Base-by-base conservation (phyloP, 2,329 filamentous ascomycete species). In the Tricladium varicosporioides region DNA sequence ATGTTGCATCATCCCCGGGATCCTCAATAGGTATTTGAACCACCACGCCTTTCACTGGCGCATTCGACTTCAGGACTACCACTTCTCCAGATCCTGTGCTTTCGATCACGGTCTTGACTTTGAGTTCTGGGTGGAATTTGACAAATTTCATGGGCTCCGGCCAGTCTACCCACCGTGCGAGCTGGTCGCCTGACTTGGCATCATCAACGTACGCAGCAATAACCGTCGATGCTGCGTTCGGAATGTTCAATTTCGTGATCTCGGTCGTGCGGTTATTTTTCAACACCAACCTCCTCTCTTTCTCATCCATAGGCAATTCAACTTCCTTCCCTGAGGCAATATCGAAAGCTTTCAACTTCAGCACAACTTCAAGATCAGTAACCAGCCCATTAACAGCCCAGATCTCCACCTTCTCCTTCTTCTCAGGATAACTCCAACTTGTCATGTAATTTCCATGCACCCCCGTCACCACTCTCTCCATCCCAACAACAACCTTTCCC, bases 21-120 rank as follows among this genome's bases (percentile, higher is more conserved):
- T 77, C 71, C 82, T 80, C 2, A 85, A 61, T 51, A 9, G 58
- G 58, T n/a, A 65, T 59, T 9, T 47, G 45, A 11, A 67, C 59
- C 18, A 79, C 79, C 1, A 88, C 73, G 1, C 85, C 85, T 72
- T 88, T 88, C 48, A 87, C 76, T 0, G 85, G 85, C 10, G 85
- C 78, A 61, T 85, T 80, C 0, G 83, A 78, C 48, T 76, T 80
- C 45, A 88, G 48, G n/a, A 72, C 70, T 0, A 87, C 75, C 7
- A 51, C 3, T 64, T 68, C 10, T 62, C 70, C 5, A 53, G 66
- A 67, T 48, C 74, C 7, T 71, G 65, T 65, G n/a, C 71, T 70
- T 53, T 27, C 14, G 18, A 47, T 18, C n/a, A 51, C 48, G 16
- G 57, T 46, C 18, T 16, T 48, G 0, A 83, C 68, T 60, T 72